Percentiles rank a stretch among this genome's conserved stretches.
These are phyloP conservation scores for Pulicaria dysenterica DNA, from an alignment of 129 eudicot species.

Conservation along the genomic window DNA sequence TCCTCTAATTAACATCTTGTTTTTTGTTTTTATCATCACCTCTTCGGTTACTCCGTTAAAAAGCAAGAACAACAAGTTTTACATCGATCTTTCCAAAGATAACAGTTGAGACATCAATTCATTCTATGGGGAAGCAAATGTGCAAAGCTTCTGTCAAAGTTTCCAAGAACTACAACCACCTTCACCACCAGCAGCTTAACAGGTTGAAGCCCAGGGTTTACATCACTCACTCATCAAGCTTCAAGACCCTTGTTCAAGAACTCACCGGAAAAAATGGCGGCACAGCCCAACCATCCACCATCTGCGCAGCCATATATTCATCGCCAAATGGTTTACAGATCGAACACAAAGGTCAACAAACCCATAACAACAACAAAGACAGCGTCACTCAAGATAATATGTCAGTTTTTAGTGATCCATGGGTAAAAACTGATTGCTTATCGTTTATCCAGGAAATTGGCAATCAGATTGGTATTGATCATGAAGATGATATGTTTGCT, in stretches of 20 bases:
- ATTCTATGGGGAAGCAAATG: slow-evolving; percentile 51
- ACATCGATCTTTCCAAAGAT: slow-evolving; percentile 31
- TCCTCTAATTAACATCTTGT: slow-evolving; percentile 37
- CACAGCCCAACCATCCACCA: background rate
- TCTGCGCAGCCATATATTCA: slow-evolving; percentile 9
- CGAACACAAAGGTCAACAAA: slow-evolving; percentile 6
- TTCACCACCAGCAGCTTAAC: slow-evolving; percentile 30
- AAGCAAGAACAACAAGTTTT: slow-evolving; percentile 36
- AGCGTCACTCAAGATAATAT: slow-evolving; percentile 1
- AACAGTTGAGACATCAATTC: background rate
- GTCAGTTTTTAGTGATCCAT: slow-evolving; percentile 2
- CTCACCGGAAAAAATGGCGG: slow-evolving; percentile 51
- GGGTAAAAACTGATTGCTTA: slow-evolving; percentile 21
- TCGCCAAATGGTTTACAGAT: slow-evolving; percentile 18
- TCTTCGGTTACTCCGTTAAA: slow-evolving; percentile 48
- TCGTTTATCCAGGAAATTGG: background rate
- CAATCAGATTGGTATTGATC: slow-evolving; percentile 19
- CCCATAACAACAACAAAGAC: slow-evolving; percentile 12
- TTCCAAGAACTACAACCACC: slow-evolving; percentile 32
- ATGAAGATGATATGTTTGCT: slow-evolving; percentile 36
- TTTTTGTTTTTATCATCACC: slow-evolving; percentile 37
- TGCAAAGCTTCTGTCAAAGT: slow-evolving; percentile 38
- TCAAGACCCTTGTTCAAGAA: slow-evolving; percentile 65
- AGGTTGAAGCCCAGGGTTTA: slow-evolving; percentile 55
- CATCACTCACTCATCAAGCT: slow-evolving; percentile 60